Percentiles rank a stretch among this genome's conserved stretches.
These are phyloP conservation scores for Elasticomyces elasticus DNA, from an alignment of 495 filamentous ascomycete species.

Conservation along the genomic window DNA sequence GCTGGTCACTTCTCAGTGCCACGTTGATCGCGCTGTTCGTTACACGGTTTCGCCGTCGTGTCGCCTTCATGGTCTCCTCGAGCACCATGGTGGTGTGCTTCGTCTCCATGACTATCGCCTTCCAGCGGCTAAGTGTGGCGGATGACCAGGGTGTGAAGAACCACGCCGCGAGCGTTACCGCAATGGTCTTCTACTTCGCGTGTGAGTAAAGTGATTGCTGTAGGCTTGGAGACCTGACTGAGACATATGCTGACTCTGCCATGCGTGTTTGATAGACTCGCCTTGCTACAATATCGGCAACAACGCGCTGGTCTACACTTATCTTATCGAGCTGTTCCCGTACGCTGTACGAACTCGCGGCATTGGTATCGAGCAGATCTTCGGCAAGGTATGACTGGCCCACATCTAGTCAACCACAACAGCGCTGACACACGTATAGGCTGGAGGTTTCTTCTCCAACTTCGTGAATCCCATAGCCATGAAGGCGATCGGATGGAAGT, in stretches of 20 bases:
- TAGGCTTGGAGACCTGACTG: too few relatives aligned
- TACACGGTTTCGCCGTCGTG: slow-evolving; percentile 16
- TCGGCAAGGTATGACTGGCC: too few relatives aligned
- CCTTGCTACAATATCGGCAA: slow-evolving; percentile 23
- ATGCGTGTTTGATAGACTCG: too few relatives aligned
- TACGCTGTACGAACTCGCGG: slow-evolving; percentile 6
- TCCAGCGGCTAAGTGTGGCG: slow-evolving; percentile 2
- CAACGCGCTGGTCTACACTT: slow-evolving; percentile 29
- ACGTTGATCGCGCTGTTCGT: slow-evolving; percentile 19
- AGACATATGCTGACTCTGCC: too few relatives aligned
- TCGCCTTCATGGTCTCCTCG: slow-evolving; percentile 16
- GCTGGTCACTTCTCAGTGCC: slow-evolving; percentile 21
- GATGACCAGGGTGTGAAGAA: background rate
- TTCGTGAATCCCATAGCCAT: slow-evolving; percentile 37
- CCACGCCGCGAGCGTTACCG: slow-evolving; percentile 11
- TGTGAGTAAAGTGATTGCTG: too few relatives aligned
- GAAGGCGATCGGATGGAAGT: slow-evolving; percentile 5
- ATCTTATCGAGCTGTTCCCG: slow-evolving; percentile 11
- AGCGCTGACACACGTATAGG: too few relatives aligned
- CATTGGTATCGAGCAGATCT: slow-evolving; percentile 9
- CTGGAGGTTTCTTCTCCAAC: slow-evolving; percentile 27
- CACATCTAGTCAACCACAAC: too few relatives aligned
- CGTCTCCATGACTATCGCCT: slow-evolving; percentile 20
- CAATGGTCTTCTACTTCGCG: slow-evolving; percentile 24
- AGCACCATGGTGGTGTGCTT: slow-evolving; percentile 11